Percentiles rank a stretch among this genome's conserved stretches.
phyloP scores from a whole-genome alignment of 83 land plant genomes.

The Picea abies region DNA sequence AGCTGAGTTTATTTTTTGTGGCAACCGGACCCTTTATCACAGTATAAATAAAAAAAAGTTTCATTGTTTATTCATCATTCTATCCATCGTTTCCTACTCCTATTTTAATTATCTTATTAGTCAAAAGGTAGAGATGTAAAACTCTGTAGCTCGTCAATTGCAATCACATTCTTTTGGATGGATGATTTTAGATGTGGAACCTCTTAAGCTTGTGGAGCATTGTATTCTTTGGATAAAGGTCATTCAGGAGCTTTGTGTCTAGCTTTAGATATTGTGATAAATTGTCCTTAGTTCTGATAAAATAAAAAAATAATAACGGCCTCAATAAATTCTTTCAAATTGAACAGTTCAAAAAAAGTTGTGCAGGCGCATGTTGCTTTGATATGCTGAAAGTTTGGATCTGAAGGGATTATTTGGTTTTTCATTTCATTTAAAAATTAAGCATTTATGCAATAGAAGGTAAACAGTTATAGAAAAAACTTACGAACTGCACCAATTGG shows the following conservation, averaged over 20 bases:
- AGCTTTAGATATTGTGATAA: not conserved
- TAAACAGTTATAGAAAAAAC: not conserved
- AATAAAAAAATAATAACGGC: not conserved
- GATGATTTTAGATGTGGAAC: not conserved
- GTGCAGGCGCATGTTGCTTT: not conserved
- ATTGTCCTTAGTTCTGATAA: not conserved
- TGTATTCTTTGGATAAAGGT: not conserved
- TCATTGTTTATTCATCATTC: not conserved
- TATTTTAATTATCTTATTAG: not conserved
- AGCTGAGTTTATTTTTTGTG: too few relatives aligned
- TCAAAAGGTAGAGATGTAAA: too few relatives aligned
- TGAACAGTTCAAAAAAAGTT: not conserved
- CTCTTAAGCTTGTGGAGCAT: not conserved
- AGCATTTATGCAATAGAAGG: not conserved
- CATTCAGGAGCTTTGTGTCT: not conserved
- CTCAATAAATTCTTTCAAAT: not conserved
- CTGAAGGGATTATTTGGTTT: too few relatives aligned
- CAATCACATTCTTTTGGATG: not conserved
- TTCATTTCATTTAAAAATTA: too few relatives aligned
- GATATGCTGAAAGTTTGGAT: not conserved
- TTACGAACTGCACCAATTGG: not conserved
- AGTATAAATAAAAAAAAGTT: too few relatives aligned
- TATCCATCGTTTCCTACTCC: not conserved
- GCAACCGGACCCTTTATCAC: too few relatives aligned
- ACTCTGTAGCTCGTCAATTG: not conserved